These are phyloP conservation scores for Zymoseptoria ardabiliae DNA, from an alignment of 2,329 filamentous ascomycete species.

Conservation along the genomic window DNA sequence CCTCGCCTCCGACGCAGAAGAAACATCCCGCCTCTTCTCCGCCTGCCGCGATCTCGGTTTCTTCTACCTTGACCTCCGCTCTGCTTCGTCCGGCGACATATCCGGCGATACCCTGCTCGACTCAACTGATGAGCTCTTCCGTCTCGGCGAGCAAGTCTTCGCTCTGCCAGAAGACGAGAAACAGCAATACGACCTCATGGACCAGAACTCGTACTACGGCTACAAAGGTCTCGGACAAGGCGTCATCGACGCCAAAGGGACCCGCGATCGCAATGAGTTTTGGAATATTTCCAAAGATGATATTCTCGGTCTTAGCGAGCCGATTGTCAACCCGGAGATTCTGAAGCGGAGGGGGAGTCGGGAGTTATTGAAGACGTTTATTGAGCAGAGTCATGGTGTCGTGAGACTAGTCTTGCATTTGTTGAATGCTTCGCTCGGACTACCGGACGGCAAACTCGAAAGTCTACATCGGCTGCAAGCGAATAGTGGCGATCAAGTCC, in stretches of 20 bases:
- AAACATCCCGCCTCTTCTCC: conserved; percentile 31
- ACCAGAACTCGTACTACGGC: conserved; percentile 46
- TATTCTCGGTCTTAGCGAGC: conserved; percentile 34
- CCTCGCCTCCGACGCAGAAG: conserved; percentile 29
- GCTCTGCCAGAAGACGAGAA: conserved; percentile 46
- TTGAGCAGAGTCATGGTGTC: conserved; percentile 38
- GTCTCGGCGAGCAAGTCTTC: conserved; percentile 41
- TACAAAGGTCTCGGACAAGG: conserved; percentile 33
- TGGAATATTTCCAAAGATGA: conserved; percentile 52
- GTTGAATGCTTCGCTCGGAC: conserved; percentile 39
- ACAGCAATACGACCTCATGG: conserved; percentile 47
- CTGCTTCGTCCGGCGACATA: conserved; percentile 4
- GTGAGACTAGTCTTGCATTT: conserved; percentile 39
- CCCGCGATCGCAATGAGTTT: conserved; percentile 46
- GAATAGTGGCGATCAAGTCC: conserved; percentile 47
- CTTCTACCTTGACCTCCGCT: conserved; percentile 49
- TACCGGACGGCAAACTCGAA: conserved; percentile 36
- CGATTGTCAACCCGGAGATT: conserved; percentile 37
- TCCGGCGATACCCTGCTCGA: conserved; percentile 36
- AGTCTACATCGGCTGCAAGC: conserved; percentile 40
- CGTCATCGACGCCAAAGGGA: conserved; percentile 43
- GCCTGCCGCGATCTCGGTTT: conserved; percentile 43
- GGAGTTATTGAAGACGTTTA: conserved; percentile 37
- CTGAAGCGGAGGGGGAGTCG: conserved; percentile 33
- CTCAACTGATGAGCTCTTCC: conserved; percentile 41